These are phyloP conservation scores for Anacardium occidentale DNA, from an alignment of 345 rosid species.

Conservation along the genomic window DNA sequence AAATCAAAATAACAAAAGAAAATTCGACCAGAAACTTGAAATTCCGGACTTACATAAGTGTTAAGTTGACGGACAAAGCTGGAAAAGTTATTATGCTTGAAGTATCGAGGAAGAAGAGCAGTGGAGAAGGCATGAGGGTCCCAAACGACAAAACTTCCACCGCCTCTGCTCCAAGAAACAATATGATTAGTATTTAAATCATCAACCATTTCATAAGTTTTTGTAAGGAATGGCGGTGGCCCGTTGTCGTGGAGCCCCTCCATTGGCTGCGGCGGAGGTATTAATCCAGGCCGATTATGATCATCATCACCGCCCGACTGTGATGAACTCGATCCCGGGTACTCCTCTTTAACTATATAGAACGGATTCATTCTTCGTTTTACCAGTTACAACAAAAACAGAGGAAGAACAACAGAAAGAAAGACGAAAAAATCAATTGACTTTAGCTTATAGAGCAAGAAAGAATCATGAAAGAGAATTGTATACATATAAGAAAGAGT, in stretches of 20 bases:
- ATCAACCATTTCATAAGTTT: constrained; percentile 82
- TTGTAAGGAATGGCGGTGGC: constrained; percentile 77
- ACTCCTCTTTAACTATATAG: constrained; percentile 45
- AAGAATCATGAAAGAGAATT: no score
- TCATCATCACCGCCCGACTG: constrained; percentile 17
- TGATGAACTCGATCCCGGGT: constrained; percentile 25
- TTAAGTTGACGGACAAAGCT: constrained; percentile 90
- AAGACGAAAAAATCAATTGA: no score
- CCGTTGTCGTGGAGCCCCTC: constrained; percentile 79
- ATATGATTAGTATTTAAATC: constrained; percentile 59
- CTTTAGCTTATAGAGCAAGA: no score
- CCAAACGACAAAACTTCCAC: constrained; percentile 76
- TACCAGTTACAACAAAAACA: background rate
- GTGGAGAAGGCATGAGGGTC: constrained; percentile 68
- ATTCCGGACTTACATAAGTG: constrained; percentile 60
- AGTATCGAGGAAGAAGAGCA: constrained; percentile 62
- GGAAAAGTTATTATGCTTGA: constrained; percentile 95
- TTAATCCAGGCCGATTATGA: background rate
- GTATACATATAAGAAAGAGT: no score
- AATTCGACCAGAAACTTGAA: background rate
- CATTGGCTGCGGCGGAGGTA: constrained; percentile 51
- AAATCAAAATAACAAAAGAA: background rate
- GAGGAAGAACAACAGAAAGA: background rate
- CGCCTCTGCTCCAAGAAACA: constrained; percentile 73
- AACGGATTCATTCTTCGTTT: constrained; percentile 43